A percentile compares a stretch with the other conserved stretches of the same genome.
These are phyloP conservation scores for Mallotus nudiflorus DNA, from an alignment of 345 rosid species.

Conservation along the genomic window DNA sequence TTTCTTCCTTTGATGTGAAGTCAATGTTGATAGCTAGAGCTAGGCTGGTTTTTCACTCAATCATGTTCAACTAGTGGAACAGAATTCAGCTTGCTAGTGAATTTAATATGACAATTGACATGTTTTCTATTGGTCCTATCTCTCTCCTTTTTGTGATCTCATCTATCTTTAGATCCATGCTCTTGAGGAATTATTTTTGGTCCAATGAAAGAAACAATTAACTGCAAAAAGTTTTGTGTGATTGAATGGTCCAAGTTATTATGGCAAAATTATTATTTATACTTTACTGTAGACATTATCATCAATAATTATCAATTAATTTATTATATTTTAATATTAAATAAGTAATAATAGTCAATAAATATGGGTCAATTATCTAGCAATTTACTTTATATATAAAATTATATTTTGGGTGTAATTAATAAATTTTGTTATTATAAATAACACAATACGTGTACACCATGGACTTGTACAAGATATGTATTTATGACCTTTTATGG, in stretches of 20 bases:
- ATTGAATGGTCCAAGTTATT: background rate
- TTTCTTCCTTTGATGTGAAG: conserved; percentile 1
- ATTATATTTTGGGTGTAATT: too few species aligned
- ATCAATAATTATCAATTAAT: too few species aligned
- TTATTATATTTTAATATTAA: too few species aligned
- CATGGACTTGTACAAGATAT: conserved; percentile 12
- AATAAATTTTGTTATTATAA: too few species aligned
- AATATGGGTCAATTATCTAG: too few species aligned
- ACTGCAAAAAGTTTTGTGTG: background rate
- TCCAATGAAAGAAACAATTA: background rate
- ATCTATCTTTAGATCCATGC: background rate
- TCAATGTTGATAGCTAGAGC: conserved; percentile 7
- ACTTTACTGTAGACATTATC: too few species aligned
- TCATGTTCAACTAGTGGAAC: background rate
- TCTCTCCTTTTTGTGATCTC: background rate
- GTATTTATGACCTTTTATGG: conserved; percentile 50
- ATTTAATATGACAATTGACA: conserved; percentile 5
- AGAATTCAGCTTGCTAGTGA: background rate
- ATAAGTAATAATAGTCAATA: too few species aligned
- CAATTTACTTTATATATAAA: too few species aligned
- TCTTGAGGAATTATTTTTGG: background rate
- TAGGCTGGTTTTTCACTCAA: background rate
- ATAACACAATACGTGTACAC: background rate
- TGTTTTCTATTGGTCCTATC: background rate
- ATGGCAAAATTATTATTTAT: too few species aligned